Evolutionary conservation across 1,139 yeast genomes (phyloP).

Genomic region (Komagataea norvegica): DNA sequence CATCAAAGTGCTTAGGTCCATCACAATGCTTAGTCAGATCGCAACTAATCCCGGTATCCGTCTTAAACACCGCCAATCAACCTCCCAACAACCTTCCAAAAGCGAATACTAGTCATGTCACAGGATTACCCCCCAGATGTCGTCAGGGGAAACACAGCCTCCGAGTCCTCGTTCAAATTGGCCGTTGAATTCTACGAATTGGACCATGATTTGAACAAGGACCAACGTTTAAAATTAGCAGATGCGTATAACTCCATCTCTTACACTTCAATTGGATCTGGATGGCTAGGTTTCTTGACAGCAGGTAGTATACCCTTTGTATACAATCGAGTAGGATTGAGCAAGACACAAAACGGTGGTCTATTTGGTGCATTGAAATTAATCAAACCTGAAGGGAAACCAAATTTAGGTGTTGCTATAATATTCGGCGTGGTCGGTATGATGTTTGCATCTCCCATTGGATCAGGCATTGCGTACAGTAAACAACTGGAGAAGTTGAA

Average conservation of each 20-base stretch:
- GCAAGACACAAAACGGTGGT: neutral
- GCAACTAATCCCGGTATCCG: no score
- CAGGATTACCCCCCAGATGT: slow-evolving; percentile 12
- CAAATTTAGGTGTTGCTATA: slow-evolving; percentile 31
- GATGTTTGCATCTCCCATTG: slow-evolving; percentile 29
- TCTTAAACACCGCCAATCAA: no score
- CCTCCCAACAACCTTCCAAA: neutral
- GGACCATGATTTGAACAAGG: slow-evolving; percentile 20
- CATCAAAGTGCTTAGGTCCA: no score
- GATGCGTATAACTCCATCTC: slow-evolving; percentile 20
- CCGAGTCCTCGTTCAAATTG: slow-evolving; percentile 20
- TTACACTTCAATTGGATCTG: slow-evolving; percentile 20
- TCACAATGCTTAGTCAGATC: no score
- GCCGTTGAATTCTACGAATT: slow-evolving; percentile 26
- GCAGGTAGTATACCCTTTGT: slow-evolving; percentile 30
- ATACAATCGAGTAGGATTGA: slow-evolving; percentile 1
- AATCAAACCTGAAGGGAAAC: slow-evolving; percentile 30
- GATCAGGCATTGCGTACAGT: slow-evolving; percentile 27
- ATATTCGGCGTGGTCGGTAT: slow-evolving; percentile 32
- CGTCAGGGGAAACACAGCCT: slow-evolving; percentile 1
- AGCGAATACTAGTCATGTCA: neutral
- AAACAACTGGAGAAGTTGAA: slow-evolving; percentile 25
- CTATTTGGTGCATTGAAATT: slow-evolving; percentile 20
- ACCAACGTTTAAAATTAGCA: slow-evolving; percentile 19
- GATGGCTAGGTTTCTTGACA: slow-evolving; percentile 32